Evolutionary conservation across 768 basidiomycete species (phyloP).

Genomic region (Naganishia randhawae): DNA sequence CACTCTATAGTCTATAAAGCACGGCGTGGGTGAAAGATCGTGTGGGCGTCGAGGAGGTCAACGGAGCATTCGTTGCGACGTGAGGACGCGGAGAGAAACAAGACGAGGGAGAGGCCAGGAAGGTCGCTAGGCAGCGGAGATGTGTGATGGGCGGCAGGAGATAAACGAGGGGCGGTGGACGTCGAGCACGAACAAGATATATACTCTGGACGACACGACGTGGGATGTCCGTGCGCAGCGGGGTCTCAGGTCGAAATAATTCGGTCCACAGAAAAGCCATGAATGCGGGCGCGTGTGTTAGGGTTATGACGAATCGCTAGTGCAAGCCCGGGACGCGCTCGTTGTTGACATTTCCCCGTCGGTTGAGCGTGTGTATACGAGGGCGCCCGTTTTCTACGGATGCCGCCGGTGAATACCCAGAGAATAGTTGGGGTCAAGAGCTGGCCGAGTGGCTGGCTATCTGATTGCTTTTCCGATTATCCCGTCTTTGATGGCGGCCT

Average conservation of each 20-base stretch:
- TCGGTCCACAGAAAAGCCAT: background rate
- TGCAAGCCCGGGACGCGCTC: too few relatives aligned
- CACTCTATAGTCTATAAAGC: background rate
- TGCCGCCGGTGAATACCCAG: too few relatives aligned
- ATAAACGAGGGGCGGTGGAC: background rate
- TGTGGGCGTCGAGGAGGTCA: background rate
- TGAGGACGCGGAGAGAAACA: background rate
- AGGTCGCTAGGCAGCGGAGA: background rate
- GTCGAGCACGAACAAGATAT: slow-evolving; percentile 4
- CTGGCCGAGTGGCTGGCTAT: background rate
- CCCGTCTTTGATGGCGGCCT: too few relatives aligned
- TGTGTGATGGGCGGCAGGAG: background rate
- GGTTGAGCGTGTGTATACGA: background rate
- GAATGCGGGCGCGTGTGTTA: background rate
- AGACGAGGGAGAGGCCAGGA: background rate
- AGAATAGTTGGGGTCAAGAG: too few relatives aligned
- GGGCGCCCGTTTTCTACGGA: too few relatives aligned
- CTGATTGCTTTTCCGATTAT: background rate
- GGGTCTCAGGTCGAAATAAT: too few relatives aligned
- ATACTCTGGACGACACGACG: background rate
- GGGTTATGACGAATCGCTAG: slow-evolving; percentile 4
- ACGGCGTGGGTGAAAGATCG: background rate
- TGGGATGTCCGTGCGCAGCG: background rate
- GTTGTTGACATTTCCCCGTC: background rate
- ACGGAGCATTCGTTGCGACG: slow-evolving; percentile 9